These are phyloP conservation scores for Wallacemonas sp. DNA, from an alignment of 208 protist genomes.

Conservation along the genomic window DNA sequence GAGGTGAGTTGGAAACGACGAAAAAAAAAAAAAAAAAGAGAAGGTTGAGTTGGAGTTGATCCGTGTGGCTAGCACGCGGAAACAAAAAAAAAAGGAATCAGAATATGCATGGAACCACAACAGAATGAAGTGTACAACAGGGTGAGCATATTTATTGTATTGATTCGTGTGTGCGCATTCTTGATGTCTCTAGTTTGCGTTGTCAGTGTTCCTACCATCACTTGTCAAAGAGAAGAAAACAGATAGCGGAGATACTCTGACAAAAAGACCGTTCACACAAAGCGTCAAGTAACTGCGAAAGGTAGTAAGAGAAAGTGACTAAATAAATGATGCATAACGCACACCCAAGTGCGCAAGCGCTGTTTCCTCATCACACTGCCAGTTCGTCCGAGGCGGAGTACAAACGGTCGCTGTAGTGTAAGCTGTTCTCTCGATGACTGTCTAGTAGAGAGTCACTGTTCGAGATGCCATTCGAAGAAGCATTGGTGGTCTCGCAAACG, in stretches of 20 bases:
- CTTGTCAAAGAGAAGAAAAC: background rate
- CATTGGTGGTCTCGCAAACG: background rate
- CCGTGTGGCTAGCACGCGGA: background rate
- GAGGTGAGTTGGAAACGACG: background rate
- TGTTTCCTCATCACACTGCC: too few species aligned
- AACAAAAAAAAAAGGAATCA: background rate
- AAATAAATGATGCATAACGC: too few species aligned
- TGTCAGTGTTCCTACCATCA: too few species aligned
- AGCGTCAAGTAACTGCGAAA: too few species aligned
- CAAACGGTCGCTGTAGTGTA: background rate
- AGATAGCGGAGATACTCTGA: background rate
- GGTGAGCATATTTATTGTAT: background rate
- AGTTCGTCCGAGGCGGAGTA: too few species aligned
- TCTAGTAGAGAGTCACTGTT: background rate
- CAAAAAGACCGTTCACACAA: too few species aligned
- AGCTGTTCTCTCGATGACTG: background rate
- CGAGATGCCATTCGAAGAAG: conserved; percentile 2
- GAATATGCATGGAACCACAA: background rate
- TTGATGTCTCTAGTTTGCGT: background rate
- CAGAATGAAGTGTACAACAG: background rate
- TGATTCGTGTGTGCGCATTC: background rate
- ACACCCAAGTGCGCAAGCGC: too few species aligned
- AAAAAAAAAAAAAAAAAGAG: conserved; percentile 4
- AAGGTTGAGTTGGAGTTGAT: background rate
- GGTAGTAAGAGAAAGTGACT: background rate